phyloP scores from a whole-genome alignment of 306 rosid species.

The Clitoria ternatea region DNA sequence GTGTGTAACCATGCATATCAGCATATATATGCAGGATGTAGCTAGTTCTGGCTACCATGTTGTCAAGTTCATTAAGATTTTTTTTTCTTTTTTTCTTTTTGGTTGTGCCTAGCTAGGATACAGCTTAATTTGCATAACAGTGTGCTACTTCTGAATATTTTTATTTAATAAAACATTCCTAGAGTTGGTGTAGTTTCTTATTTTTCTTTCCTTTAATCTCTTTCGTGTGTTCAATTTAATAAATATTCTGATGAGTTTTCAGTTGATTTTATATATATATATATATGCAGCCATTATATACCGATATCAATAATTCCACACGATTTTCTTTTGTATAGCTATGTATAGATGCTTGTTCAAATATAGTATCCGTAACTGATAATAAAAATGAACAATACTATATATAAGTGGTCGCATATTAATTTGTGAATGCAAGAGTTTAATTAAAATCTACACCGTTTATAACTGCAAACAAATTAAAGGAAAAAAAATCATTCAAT shows the following conservation, averaged over 20 bases:
- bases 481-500: no score
- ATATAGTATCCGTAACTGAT: neutral
- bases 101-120: slow-evolving; percentile 5
- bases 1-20: slow-evolving; percentile 16
- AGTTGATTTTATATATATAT: neutral
- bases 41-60: neutral
- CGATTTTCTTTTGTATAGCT: neutral
- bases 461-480: no score
- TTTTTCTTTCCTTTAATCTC: neutral
- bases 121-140: slow-evolving; percentile 18
- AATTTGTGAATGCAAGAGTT: neutral
- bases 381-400: neutral
- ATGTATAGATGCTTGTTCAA: neutral
- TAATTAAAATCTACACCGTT: neutral
- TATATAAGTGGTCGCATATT: neutral
- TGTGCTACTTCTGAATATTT: slow-evolving; percentile 22
- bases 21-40: neutral
- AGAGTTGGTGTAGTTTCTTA: neutral
- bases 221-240: neutral
- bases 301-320: no score
- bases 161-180: slow-evolving; percentile 18
- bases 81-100: neutral
- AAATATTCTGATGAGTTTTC: neutral
- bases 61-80: slow-evolving; percentile 9
- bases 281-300: no score